These are phyloP conservation scores for Petrea volubilis DNA, from an alignment of 257 asterid species.

Conservation along the genomic window DNA sequence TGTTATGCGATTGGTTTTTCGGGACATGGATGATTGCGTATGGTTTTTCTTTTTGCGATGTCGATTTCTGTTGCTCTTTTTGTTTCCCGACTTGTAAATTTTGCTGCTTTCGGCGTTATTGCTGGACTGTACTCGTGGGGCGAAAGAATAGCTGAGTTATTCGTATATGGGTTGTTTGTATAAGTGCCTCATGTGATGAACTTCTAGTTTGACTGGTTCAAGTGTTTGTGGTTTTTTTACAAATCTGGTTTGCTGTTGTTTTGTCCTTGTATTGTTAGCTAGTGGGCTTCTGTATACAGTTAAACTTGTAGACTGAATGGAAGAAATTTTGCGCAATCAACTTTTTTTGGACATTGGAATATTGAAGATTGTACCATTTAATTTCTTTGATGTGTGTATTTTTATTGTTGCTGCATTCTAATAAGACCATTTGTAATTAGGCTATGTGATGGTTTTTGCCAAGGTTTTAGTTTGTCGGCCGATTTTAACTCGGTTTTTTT, in stretches of 20 bases:
- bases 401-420: neutral
- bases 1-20: neutral
- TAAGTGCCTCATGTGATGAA: neutral
- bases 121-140: neutral
- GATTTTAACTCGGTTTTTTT: too few relatives aligned
- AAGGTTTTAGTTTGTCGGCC: too few relatives aligned
- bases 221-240: neutral
- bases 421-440: too few relatives aligned
- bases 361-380: neutral
- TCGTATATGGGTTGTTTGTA: neutral
- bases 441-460: too few relatives aligned
- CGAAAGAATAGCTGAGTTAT: neutral
- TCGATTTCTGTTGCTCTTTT: neutral
- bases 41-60: neutral
- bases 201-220: neutral
- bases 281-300: neutral
- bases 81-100: neutral
- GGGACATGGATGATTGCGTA: neutral
- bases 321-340: neutral
- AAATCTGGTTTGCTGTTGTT: neutral
- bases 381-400: neutral
- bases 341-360: neutral
- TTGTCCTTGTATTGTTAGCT: neutral
- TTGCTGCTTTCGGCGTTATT: neutral
- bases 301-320: neutral